Evolutionary conservation across 2,329 filamentous ascomycete species (phyloP), one percentile per base, ranked within the genome.

Genomic region (Penicillium sp.): DNA sequence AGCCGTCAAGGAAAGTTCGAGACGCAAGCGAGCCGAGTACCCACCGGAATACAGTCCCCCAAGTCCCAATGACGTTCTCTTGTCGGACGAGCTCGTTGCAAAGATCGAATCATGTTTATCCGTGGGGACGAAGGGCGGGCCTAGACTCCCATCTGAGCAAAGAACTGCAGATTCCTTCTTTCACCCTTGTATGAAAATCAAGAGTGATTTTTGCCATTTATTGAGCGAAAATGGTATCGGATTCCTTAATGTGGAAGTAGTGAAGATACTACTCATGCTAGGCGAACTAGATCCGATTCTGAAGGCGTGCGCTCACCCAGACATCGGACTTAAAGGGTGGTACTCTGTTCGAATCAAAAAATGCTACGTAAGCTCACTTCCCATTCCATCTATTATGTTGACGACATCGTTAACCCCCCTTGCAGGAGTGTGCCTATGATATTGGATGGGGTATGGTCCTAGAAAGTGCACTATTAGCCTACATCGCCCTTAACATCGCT

Each of bases 171-270:
- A 5, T 10, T 5, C 24, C 24, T 28, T 28, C 24, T 10, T 28
- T 10, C 24, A 28, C 24, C 24, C 24, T 28, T 28, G 24, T 39
- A n/a, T 39, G 34, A n/a, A n/a, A n/a, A n/a, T n/a, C n/a, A n/a
- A n/a, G n/a, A n/a, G 14, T 39, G 34, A 39, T 39, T 11, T 10
- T 39, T 39, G 34, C 34, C 5, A 39, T 19, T 39, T 18, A 3
- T 11, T 19, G 16, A 39, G 34, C 18, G 18, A 7, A 7, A 39
- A 7, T 5, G 34, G 18, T 4, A 39, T 39, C 34, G 40, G 49
- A 11, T 51, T 48, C 34, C 42, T 53, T 33, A 40, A 49, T 24
- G 24, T 56, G n/a, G 36, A 52, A 49, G 23, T 53, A 18, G 11
- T 48, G 19, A 48, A 52, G 44, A 36, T 42, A 11, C 34, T 52